phyloP scores from a whole-genome alignment of 2,329 filamentous ascomycete species.

The Coniochaeta sp. region DNA sequence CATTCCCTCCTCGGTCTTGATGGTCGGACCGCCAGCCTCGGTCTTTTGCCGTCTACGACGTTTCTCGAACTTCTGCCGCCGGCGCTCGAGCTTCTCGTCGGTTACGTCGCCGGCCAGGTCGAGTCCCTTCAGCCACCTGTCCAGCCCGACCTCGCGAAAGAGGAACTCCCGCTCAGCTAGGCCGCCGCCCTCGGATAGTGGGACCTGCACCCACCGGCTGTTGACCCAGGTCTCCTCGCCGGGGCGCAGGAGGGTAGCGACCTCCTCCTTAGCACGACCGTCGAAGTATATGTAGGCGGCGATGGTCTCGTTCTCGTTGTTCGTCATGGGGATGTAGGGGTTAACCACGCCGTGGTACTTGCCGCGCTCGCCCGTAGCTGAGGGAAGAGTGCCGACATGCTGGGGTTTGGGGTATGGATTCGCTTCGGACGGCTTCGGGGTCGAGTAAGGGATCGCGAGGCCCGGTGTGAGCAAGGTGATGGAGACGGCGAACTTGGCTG shows the following conservation, averaged over 20 bases:
- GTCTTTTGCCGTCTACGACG: conserved; percentile 58
- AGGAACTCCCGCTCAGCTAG: conserved; percentile 94
- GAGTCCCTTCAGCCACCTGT: conserved; percentile 92
- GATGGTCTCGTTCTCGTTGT: conserved; percentile 92
- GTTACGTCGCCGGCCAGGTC: conserved; percentile 92
- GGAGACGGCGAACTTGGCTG: conserved; percentile 95
- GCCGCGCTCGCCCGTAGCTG: conserved; percentile 38
- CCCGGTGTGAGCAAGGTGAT: conserved; percentile 90
- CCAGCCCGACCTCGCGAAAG: conserved; percentile 92
- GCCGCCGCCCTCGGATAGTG: conserved; percentile 83
- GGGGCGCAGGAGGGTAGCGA: conserved; percentile 83
- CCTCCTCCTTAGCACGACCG: conserved; percentile 89
- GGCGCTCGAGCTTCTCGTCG: conserved; percentile 83
- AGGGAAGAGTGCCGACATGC: conserved; percentile 65
- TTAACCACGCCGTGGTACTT: conserved; percentile 53
- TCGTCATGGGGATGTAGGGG: conserved; percentile 87
- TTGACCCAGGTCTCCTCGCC: conserved; percentile 99
- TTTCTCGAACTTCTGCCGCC: conserved; percentile 70
- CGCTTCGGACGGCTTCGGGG: conserved; percentile 68
- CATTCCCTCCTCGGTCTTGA: conserved; percentile 22
- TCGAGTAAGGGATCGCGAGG: conserved; percentile 86
- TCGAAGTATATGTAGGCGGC: conserved; percentile 99
- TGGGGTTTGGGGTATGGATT: conserved; percentile 78
- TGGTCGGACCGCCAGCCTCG: not conserved
- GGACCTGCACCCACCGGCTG: conserved; percentile 93